phyloP scores from a whole-genome alignment of 352 stramenopile genomes.

The Phytophthora sp. region DNA sequence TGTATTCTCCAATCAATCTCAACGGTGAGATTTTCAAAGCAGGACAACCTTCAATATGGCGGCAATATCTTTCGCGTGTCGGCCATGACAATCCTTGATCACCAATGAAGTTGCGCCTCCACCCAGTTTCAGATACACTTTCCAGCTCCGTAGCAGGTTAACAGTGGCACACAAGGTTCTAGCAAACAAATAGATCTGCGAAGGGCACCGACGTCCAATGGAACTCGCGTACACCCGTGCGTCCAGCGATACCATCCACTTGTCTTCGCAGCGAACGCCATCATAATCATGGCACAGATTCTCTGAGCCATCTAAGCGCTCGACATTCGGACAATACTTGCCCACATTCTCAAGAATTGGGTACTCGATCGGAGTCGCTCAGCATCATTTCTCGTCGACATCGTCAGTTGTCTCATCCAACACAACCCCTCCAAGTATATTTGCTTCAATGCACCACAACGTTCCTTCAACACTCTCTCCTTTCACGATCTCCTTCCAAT shows the following conservation, averaged over 20 bases:
- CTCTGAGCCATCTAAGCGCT: slow-evolving; percentile 35
- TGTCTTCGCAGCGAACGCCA: slow-evolving; percentile 28
- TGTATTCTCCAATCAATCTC: slow-evolving; percentile 40
- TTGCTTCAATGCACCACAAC: slow-evolving; percentile 26
- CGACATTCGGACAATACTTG: slow-evolving; percentile 27
- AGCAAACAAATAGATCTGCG: slow-evolving; percentile 36
- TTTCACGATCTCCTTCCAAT: neutral
- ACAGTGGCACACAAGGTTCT: slow-evolving; percentile 21
- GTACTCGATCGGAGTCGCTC: slow-evolving; percentile 16
- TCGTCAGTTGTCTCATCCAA: slow-evolving; percentile 34
- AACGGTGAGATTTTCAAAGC: slow-evolving; percentile 31
- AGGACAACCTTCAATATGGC: slow-evolving; percentile 32
- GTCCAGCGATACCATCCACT: slow-evolving; percentile 31
- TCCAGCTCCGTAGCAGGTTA: slow-evolving; percentile 48
- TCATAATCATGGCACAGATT: slow-evolving; percentile 20
- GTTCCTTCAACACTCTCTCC: slow-evolving; percentile 11
- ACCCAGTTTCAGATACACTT: slow-evolving; percentile 25
- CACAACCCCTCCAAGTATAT: slow-evolving; percentile 18
- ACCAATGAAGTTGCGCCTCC: neutral
- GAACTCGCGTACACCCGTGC: slow-evolving; percentile 31
- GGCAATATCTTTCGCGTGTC: slow-evolving; percentile 20
- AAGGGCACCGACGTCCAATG: slow-evolving; percentile 38
- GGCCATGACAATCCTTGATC: slow-evolving; percentile 16
- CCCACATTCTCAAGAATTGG: slow-evolving; percentile 34
- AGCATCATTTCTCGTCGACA: slow-evolving; percentile 19